phyloP scores from a whole-genome alignment of 306 rosid genomes.

The Cucumis cinereus region DNA sequence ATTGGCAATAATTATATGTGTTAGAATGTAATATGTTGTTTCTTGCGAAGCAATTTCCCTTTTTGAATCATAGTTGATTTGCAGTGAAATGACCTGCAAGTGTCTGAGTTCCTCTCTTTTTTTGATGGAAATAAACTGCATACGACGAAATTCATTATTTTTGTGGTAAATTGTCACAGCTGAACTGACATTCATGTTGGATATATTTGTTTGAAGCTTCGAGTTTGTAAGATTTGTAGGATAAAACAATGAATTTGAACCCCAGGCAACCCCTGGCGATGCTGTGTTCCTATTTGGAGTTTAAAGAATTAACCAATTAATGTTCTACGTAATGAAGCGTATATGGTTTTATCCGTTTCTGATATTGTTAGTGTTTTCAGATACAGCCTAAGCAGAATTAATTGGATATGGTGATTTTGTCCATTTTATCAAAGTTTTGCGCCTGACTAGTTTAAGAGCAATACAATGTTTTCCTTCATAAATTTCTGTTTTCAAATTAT shows the following conservation, averaged over 20 bases:
- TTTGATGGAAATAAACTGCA: conserved; percentile 10
- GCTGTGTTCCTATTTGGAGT: background rate
- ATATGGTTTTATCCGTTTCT: background rate
- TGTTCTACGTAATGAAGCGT: background rate
- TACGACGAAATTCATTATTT: conserved; percentile 1
- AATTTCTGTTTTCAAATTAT: too few species aligned
- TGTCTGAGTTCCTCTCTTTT: conserved; percentile 3
- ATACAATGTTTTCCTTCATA: too few species aligned
- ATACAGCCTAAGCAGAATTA: background rate
- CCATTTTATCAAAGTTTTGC: too few species aligned
- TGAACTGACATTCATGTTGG: background rate
- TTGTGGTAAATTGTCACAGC: conserved; percentile 3
- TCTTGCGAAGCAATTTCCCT: conserved; percentile 26
- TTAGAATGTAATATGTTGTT: conserved; percentile 25
- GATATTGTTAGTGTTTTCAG: background rate
- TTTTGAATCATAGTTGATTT: conserved; percentile 20
- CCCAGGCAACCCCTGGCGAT: background rate
- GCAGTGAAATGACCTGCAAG: conserved; percentile 35
- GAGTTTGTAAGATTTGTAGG: background rate
- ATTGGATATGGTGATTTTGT: background rate
- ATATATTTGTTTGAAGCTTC: background rate
- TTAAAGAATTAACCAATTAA: background rate
- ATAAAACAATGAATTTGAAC: background rate
- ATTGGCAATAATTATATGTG: conserved; percentile 44
- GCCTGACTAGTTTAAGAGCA: background rate